Evolutionary conservation across 2,329 filamentous ascomycete species (phyloP), one percentile per base, ranked within the genome.

Genomic region (Pseudonectria buxi): DNA sequence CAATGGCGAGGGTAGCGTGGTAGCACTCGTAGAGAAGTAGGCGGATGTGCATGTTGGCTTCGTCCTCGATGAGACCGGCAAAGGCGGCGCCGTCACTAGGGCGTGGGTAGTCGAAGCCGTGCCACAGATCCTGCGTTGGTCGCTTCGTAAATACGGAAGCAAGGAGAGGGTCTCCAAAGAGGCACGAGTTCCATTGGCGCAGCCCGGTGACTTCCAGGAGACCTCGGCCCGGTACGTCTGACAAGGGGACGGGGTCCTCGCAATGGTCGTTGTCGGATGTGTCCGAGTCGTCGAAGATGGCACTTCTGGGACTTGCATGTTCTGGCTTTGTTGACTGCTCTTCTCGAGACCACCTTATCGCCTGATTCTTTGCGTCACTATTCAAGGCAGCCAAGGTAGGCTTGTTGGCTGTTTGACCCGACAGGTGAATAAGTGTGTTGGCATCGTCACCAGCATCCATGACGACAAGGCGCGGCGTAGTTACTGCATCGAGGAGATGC

Each of bases 121-220:
- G 54, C 16, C 73, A 53, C 24, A 78, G 69, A 0, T 65, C 62
- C 10, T 59, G 46, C 4, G 60, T 67, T 0, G 68, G 61, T 13
- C 60, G 52, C 11, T 66, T 61, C 46, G 60, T 64, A 44, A 79
- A 74, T 6, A 63, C 62, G 3, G 59, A 62, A 3, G 70, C 64
- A 32, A 81, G 60, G 3, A 80, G 51, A 1, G 76, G 74, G 41
- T 81, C 77, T 10, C 76, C 76, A 43, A 81, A 80, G 10, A 78
- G 45, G 28, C 71, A 70, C 39, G 68, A 71, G 40, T 71, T 71
- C 76, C 76, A 81, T 55, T 76, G 72, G 24, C 64, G 63, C n/a
- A 80, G 51, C 0, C 74, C 74, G 0, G 64, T 70, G 11, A 78
- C 51, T 14, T 49, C 50, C 11, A 68, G 54, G 1, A 41, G 37